Base-by-base conservation (phyloP, 192 early-diverging fungal genomes). In the Gonapodya prolifera region DNA sequence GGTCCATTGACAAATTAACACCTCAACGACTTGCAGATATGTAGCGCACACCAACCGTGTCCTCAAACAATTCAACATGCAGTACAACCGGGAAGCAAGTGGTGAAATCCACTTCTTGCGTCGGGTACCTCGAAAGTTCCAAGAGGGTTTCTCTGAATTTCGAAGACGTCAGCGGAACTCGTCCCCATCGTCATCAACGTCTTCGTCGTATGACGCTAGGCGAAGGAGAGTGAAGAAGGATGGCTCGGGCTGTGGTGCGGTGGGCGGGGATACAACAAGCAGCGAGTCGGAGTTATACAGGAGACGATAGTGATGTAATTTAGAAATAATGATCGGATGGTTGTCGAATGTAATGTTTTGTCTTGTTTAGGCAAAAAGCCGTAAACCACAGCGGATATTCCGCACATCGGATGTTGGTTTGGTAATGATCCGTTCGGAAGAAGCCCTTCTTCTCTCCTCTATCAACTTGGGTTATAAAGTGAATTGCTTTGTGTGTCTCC, bases 101-200 rank as follows among this genome's bases (percentile, higher is more conserved):
- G 71, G 71, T 18, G 71, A 73, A 32, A 73, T 73, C 71, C 71
- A 73, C 71, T 73, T 73, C 71, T 29, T 30, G 31, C 71, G 71
- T 13, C 18, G 32, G 18, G 71, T 73, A 16, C 71, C 71, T 18
- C 71, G 71, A 29, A 18, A 32, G 71, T 73, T 73, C 31, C 71
- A 73, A 32, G 71, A 73, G 71, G 71, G 71, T 32, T 73, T 73
- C 31, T 2, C 71, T 2, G 71, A 73, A 29, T 61, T 61, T 23
- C 45, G 45, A 8, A 8, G 45, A 23, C 45, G 45, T 8, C 45
- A 61, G 23, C 45, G 45, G 23, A 61, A 23, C 45, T 8, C 8
- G 45, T 61, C 45, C 8, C 45, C 45, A 23, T 16, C 8, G 8
- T 8, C 8, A 23, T 61, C 45, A 61, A 8, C 8, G 8, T 61